Conservation (phyloP, 1,284 basidiomycete species). For the Lentinula novae-zelandiae region DNA sequence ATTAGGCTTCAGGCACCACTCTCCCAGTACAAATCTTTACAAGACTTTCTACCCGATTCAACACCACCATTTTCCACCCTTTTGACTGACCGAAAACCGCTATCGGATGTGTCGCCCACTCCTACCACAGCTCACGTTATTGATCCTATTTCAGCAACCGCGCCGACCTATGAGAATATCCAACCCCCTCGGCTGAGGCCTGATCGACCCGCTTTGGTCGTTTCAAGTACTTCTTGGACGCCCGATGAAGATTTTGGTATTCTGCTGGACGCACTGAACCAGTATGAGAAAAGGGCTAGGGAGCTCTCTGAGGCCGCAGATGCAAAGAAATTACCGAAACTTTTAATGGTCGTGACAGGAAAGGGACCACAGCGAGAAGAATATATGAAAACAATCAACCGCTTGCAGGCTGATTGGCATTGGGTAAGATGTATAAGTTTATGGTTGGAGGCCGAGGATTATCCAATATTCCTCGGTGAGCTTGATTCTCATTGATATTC, state of each 20-base stretch:
- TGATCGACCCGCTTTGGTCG: slow-evolving; percentile 82
- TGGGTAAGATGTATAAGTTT: slow-evolving; percentile 82
- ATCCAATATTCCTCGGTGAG: slow-evolving; percentile 78
- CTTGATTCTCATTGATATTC: slow-evolving; percentile 16
- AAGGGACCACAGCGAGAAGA: slow-evolving; percentile 77
- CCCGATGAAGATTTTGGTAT: slow-evolving; percentile 94
- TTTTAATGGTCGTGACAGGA: slow-evolving; percentile 88
- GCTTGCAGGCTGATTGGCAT: slow-evolving; percentile 68
- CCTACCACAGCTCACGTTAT: slow-evolving; percentile 10
- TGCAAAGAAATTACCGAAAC: slow-evolving; percentile 54
- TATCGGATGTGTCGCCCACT: slow-evolving; percentile 11
- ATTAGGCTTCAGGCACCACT: slow-evolving; percentile 41
- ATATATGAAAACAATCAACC: slow-evolving; percentile 67
- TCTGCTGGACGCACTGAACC: slow-evolving; percentile 67
- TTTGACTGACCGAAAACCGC: slow-evolving; percentile 44
- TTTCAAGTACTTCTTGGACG: slow-evolving; percentile 97
- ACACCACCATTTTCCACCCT: slow-evolving; percentile 58
- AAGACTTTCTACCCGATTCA: slow-evolving; percentile 38
- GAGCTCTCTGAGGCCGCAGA: slow-evolving; percentile 26
- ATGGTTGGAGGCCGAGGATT: slow-evolving; percentile 88
- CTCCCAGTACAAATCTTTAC: slow-evolving; percentile 23
- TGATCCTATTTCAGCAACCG: slow-evolving; percentile 15
- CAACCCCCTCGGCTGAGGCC: slow-evolving; percentile 44
- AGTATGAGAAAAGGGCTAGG: slow-evolving; percentile 65
- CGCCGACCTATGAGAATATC: slow-evolving; percentile 32